phyloP scores from a whole-genome alignment of 1,284 basidiomycete genomes.

The Xerocomus amazonicus region DNA sequence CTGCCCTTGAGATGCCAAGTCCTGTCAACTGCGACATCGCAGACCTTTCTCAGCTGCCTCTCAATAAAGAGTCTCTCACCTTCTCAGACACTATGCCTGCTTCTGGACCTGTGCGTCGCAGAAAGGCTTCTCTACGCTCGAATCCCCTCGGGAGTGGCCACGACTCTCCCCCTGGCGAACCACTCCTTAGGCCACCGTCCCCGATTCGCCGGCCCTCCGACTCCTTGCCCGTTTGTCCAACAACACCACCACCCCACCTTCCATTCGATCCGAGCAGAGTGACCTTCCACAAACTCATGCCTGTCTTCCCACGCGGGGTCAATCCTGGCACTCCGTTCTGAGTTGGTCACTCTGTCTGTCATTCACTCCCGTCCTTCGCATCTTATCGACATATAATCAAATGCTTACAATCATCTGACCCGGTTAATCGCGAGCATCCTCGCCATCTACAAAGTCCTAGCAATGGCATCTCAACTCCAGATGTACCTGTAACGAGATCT shows the following conservation, averaged over 20 bases:
- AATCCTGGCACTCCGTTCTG: constrained; percentile 18
- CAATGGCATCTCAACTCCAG: constrained; percentile 26
- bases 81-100: constrained; percentile 27
- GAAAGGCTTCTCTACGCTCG: constrained; percentile 48
- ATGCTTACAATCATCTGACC: constrained; percentile 27
- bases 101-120: constrained; percentile 53
- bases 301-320: constrained; percentile 39
- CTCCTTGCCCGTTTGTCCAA: constrained; percentile 28
- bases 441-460: constrained; percentile 21
- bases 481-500: constrained; percentile 30
- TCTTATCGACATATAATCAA: constrained; percentile 33
- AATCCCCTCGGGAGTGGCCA: constrained; percentile 40
- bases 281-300: constrained; percentile 61
- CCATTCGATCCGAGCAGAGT: constrained; percentile 43
- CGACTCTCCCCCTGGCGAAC: constrained; percentile 12
- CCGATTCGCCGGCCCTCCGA: constrained; percentile 20
- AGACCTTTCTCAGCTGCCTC: constrained; percentile 52
- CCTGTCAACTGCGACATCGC: constrained; percentile 48
- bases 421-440: constrained; percentile 29
- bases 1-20: constrained; percentile 45
- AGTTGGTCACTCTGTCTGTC: constrained; percentile 1
- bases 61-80: constrained; percentile 25
- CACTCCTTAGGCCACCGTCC: constrained; percentile 15
- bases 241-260: constrained; percentile 42
- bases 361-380: constrained; percentile 14